phyloP scores from a whole-genome alignment of 495 filamentous ascomycete genomes.

The Xylaria flabelliformis region DNA sequence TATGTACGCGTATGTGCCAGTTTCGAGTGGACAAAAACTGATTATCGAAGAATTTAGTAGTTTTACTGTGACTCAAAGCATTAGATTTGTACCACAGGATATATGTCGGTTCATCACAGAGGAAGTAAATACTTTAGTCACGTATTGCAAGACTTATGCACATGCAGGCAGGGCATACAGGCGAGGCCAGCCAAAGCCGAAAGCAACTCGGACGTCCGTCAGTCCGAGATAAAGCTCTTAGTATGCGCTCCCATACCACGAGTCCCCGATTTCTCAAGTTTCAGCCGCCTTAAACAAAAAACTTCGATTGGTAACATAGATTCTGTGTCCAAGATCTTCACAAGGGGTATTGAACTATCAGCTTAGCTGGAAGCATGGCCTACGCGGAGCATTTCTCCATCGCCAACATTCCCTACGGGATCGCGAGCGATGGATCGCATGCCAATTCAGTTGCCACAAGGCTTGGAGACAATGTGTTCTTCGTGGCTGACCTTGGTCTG shows the following conservation, averaged over 20 bases:
- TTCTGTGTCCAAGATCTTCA: neutral
- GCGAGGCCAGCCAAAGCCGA: neutral
- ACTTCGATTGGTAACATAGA: neutral
- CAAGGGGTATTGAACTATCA: neutral
- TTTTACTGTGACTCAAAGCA: neutral
- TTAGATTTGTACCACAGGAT: neutral
- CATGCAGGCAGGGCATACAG: neutral
- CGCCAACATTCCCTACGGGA: conserved; percentile 77
- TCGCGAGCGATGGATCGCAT: conserved; percentile 57
- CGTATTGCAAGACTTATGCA: neutral
- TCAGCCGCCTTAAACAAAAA: neutral
- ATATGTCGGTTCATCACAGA: no score
- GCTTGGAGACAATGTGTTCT: conserved; percentile 72
- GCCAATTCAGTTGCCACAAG: conserved; percentile 66
- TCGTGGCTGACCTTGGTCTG: conserved; percentile 63
- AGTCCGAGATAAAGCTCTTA: neutral
- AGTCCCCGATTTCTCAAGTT: neutral
- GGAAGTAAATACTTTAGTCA: neutral
- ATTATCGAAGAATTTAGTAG: neutral
- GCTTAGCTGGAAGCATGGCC: neutral
- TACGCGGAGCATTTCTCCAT: conserved; percentile 64
- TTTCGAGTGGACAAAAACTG: neutral
- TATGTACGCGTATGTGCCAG: neutral
- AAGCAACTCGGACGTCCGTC: conserved; percentile 1
- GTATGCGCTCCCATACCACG: neutral